Base-by-base conservation (phyloP, 495 filamentous ascomycete species). In the Aspergillus olivimuriae region DNA sequence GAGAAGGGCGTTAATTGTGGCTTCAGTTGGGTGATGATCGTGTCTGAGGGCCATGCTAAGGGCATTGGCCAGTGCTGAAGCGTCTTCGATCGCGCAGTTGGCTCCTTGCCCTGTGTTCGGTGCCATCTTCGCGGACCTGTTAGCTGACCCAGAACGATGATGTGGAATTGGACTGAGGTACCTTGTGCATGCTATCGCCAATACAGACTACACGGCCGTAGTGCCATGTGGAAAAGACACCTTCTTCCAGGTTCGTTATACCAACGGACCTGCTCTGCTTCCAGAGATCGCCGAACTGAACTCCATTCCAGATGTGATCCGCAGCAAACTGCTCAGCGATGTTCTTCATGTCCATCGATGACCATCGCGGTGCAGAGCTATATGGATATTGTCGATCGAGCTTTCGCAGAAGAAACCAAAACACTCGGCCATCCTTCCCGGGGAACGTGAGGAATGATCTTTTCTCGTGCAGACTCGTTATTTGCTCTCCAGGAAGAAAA, bases 111-210 rank as follows among this genome's bases (percentile, higher is more conserved):
- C 44, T 3, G n/a, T 21, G 18, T 40, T 24, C 2, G 32, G 30
- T 8, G 41, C 36, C 41, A 44, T 34, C 40, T 23, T 12, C 10
- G 31, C n/a, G 5, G 9, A 3, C 33, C 11, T 38, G 11, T n/a
- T 30, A 28, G 21, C 4, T 17, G 9, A 19, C 17, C 16, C 14
- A 12, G 21, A 1, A 8, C 7, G 24, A 31, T 23, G n/a, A 14
- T 31, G 22, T 1, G 31, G 11, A 32, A 16, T 11, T 26, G 15
- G 9, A n/a, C 17, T n/a, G 19, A 11, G 22, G 23, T 37, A 43
- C 34, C 33, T 42, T 48, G 39, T 48, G 39, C 12, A 31, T 32
- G 2, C 20, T 19, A 35, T 48, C 45, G 1, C 45, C 45, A 14
- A 48, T 12, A 17, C 20, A 37, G 5, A 38, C 45, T 4, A 37